Base-by-base conservation (phyloP, 805 yeast species). In the Ogataea methylovora region DNA sequence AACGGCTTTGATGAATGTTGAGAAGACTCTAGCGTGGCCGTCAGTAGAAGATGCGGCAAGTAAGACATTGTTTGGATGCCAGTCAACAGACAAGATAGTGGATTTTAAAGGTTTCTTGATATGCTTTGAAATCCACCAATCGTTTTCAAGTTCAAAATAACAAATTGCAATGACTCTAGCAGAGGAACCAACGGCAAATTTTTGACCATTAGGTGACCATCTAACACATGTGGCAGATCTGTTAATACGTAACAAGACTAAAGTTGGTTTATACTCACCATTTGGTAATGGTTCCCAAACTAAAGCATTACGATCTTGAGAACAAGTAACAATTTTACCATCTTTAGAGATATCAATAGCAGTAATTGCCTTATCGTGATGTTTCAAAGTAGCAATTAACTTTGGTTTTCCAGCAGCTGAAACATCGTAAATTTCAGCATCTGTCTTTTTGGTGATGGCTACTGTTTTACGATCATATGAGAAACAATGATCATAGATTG, bases 71-170 rank as follows among this genome's bases (percentile, higher is more conserved):
- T 92, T 92, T 37, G 86, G 88, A 57, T 92, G 97, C 98, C 98
- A 88, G 43, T 79, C 79, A 36, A 90, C 68, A 30, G 83, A 69
- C 44, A 88, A 69, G 45, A 88, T 72, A 22, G 97, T 86, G 9
- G 95, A 82, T 56, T 81, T 79, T 49, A 92, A 68, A n/a, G 97
- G 95, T 60, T 84, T 86, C 67, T 88, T 88, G 61, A 92, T 82
- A 63, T 90, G 98, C 61, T 90, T 90, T 11, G 97, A 85, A 33
- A 92, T 88, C 99, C 99, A 92, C 99, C 99, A 92, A 57, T 92
- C 95, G 58, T 90, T 92, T 50, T 87, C 96, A 42, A 71, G 83
- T 62, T 92, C 98, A 56, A 83, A 92, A 63, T 88, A 92, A 65
- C 98, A 92, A 32, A 92, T 84, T 8, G 97, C 96, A 59, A 92